Percentiles rank a stretch among this genome's conserved stretches.
phyloP scores from a whole-genome alignment of 2,329 filamentous ascomycete species.

The Pseudogymnoascus sp. region DNA sequence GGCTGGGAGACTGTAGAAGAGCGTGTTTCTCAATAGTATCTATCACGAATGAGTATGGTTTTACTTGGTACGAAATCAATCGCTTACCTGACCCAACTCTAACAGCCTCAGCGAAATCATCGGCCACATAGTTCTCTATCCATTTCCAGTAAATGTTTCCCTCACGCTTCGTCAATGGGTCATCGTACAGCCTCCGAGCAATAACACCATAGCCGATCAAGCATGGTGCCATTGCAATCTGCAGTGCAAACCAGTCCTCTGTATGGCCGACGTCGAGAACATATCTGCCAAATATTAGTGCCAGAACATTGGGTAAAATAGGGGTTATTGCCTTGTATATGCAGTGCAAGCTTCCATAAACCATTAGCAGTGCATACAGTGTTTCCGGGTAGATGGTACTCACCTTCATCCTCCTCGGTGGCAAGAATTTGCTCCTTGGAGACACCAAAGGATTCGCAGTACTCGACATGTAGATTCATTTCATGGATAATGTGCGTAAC shows the following conservation, averaged over 20 bases:
- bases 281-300: slow-evolving; percentile 43
- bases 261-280: slow-evolving; percentile 83
- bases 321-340: slow-evolving; percentile 48
- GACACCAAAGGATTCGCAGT: slow-evolving; percentile 75
- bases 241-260: slow-evolving; percentile 79
- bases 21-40: slow-evolving; percentile 70
- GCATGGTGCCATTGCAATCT: slow-evolving; percentile 78
- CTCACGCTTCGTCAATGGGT: slow-evolving; percentile 51
- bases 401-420: slow-evolving; percentile 67
- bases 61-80: not conserved
- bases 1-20: slow-evolving; percentile 59
- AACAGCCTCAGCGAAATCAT: slow-evolving; percentile 70
- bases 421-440: slow-evolving; percentile 62
- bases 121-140: slow-evolving; percentile 81
- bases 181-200: slow-evolving; percentile 59
- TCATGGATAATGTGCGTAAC: slow-evolving; percentile 72
- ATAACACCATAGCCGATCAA: slow-evolving; percentile 82
- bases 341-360: slow-evolving; percentile 56
- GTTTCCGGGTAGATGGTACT: slow-evolving; percentile 11
- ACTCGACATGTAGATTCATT: slow-evolving; percentile 71
- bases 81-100: slow-evolving; percentile 57
- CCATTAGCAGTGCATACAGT: slow-evolving; percentile 12
- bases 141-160: slow-evolving; percentile 78
- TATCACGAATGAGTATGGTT: slow-evolving; percentile 26
- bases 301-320: not conserved